phyloP scores from a whole-genome alignment of 495 filamentous ascomycete species.

The Monascus purpureus region DNA sequence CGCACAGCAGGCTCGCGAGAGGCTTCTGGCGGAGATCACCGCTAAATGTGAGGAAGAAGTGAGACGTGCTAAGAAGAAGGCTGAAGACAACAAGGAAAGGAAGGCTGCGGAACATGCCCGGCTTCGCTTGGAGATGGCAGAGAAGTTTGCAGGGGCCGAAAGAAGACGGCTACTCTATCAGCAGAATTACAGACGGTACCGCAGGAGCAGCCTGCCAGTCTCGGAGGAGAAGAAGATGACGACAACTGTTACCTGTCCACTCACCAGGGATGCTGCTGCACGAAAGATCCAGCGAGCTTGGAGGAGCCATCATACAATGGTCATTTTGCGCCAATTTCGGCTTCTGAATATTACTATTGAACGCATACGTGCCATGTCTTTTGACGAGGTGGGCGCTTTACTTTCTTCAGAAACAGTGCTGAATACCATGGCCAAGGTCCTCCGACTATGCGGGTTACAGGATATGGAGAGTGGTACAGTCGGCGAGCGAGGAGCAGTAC shows the following conservation, averaged over 20 bases:
- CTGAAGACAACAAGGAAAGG: constrained; percentile 82
- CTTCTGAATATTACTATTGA: constrained; percentile 61
- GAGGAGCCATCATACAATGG: constrained; percentile 46
- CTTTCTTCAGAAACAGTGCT: constrained; percentile 67
- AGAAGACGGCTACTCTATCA: constrained; percentile 45
- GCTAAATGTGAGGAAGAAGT: constrained; percentile 94
- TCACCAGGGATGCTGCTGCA: constrained; percentile 55
- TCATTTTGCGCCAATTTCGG: constrained; percentile 49
- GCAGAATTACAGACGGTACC: constrained; percentile 43
- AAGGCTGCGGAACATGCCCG: constrained; percentile 74
- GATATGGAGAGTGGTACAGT: constrained; percentile 54
- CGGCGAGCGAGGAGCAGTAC: constrained; percentile 62
- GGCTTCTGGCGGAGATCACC: constrained; percentile 82
- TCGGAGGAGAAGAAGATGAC: constrained; percentile 41
- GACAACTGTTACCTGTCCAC: constrained; percentile 21
- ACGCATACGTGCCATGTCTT: constrained; percentile 55
- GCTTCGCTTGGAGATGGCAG: constrained; percentile 67
- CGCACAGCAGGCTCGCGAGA: constrained; percentile 83
- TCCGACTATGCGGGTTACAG: constrained; percentile 64
- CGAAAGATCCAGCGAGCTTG: constrained; percentile 65
- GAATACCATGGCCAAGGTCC: constrained; percentile 50
- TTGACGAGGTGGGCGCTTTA: constrained; percentile 67
- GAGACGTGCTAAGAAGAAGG: constrained; percentile 80
- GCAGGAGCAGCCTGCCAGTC: constrained; percentile 48
- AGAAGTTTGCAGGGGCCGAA: constrained; percentile 79